Conservation (phyloP, 2,329 filamentous ascomycete species). For the Mycogone perniciosa region DNA sequence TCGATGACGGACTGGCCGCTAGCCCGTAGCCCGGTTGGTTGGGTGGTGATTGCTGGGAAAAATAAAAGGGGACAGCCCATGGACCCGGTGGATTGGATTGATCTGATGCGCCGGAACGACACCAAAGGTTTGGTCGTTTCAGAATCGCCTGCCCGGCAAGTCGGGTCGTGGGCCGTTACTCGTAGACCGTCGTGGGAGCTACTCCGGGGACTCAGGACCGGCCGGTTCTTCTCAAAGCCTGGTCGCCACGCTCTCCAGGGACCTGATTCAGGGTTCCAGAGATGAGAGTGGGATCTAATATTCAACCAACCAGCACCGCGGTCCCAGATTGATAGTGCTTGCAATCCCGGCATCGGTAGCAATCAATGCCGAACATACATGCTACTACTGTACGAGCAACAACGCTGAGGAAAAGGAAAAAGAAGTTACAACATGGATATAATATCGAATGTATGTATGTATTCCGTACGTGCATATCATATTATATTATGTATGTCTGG, state of each 20-base stretch:
- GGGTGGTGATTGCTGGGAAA: not conserved
- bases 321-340: slow-evolving; percentile 8
- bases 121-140: slow-evolving; percentile 9
- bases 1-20: not conserved
- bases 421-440: no score
- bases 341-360: slow-evolving; percentile 1
- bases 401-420: no score
- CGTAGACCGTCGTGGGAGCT: slow-evolving; percentile 4
- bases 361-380: slow-evolving; percentile 3
- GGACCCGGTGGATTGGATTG: slow-evolving; percentile 17
- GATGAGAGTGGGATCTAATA: not conserved
- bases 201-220: not conserved
- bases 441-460: no score
- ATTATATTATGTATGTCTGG: no score
- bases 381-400: not conserved
- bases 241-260: slow-evolving; percentile 10
- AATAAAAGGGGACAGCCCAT: slow-evolving; percentile 6
- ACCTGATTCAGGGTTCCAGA: not conserved
- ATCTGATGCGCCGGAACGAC: slow-evolving; percentile 13
- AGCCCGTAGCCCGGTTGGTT: not conserved
- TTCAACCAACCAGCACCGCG: not conserved
- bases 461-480: no score
- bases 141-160: slow-evolving; percentile 11
- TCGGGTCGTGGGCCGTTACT: slow-evolving; percentile 7
- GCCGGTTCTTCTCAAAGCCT: slow-evolving; percentile 3